Percentiles rank a stretch among this genome's conserved stretches.
phyloP scores from a whole-genome alignment of 2,329 filamentous ascomycete genomes.

The Xylariales sp. region DNA sequence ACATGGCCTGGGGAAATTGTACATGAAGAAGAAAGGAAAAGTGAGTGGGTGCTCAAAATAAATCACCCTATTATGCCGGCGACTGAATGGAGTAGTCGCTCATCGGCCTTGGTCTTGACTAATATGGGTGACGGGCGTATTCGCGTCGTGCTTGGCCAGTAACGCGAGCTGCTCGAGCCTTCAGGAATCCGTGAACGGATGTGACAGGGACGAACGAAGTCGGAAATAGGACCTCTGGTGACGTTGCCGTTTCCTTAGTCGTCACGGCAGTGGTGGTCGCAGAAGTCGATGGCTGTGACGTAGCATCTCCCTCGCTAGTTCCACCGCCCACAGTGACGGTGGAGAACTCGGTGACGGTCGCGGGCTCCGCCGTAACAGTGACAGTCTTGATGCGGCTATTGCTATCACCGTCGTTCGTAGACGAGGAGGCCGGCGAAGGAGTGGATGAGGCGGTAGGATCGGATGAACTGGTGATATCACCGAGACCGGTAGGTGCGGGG shows the following conservation, averaged over 20 bases:
- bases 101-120: not conserved
- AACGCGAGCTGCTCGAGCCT: slow-evolving; percentile 33
- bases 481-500: slow-evolving; percentile 43
- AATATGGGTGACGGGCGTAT: not conserved
- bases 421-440: slow-evolving; percentile 30
- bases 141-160: slow-evolving; percentile 44
- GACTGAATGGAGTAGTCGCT: not conserved
- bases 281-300: slow-evolving; percentile 17
- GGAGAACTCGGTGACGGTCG: slow-evolving; percentile 54
- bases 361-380: slow-evolving; percentile 55
- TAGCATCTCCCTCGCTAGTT: slow-evolving; percentile 10
- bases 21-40: slow-evolving; percentile 21
- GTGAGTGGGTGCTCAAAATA: not conserved
- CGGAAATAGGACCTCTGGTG: slow-evolving; percentile 26
- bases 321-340: slow-evolving; percentile 51
- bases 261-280: slow-evolving; percentile 17
- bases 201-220: slow-evolving; percentile 40
- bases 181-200: slow-evolving; percentile 46
- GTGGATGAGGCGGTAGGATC: slow-evolving; percentile 39
- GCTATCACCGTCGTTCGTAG: slow-evolving; percentile 41
- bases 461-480: slow-evolving; percentile 33
- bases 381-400: slow-evolving; percentile 53
- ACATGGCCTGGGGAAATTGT: slow-evolving; percentile 12
- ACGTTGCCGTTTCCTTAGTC: slow-evolving; percentile 20
- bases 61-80: not conserved